Evolutionary conservation across 768 basidiomycete genomes (phyloP).

Genomic region (Rhodotorula graminis): DNA sequence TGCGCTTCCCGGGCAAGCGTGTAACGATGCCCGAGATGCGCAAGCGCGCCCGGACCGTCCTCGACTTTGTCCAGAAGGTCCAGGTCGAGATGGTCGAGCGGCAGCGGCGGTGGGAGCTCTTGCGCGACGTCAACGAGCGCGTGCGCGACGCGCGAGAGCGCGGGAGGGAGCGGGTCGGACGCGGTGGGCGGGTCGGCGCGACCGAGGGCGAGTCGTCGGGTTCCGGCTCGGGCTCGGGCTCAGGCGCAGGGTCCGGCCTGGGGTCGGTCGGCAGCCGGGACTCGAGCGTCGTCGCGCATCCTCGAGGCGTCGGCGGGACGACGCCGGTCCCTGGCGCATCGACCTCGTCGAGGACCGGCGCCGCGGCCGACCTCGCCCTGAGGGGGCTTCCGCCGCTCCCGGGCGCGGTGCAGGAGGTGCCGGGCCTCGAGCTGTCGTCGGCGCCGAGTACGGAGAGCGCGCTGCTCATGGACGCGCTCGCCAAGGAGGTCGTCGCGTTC

Average conservation of each 20-base stretch:
- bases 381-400: not conserved
- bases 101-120: conserved; percentile 10
- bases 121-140: not conserved
- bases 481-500: conserved; percentile 3
- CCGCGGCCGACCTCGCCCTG: not conserved
- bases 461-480: not conserved
- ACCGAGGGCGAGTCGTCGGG: not conserved
- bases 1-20: conserved; percentile 88
- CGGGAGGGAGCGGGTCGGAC: not conserved
- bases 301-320: not conserved
- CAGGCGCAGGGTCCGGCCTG: not conserved
- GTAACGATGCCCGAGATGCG: conserved; percentile 98
- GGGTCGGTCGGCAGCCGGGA: not conserved
- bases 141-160: not conserved
- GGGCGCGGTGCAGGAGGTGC: not conserved
- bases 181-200: not conserved
- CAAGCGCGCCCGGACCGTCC: conserved; percentile 79
- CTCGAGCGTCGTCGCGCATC: not conserved
- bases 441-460: not conserved
- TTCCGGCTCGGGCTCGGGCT: not conserved
- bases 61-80: conserved; percentile 89
- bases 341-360: not conserved
- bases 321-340: not conserved
- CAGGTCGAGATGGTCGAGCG: conserved; percentile 35
- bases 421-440: not conserved